Base-by-base conservation (phyloP, 306 rosid genomes). In the Prinsepia uniflora region DNA sequence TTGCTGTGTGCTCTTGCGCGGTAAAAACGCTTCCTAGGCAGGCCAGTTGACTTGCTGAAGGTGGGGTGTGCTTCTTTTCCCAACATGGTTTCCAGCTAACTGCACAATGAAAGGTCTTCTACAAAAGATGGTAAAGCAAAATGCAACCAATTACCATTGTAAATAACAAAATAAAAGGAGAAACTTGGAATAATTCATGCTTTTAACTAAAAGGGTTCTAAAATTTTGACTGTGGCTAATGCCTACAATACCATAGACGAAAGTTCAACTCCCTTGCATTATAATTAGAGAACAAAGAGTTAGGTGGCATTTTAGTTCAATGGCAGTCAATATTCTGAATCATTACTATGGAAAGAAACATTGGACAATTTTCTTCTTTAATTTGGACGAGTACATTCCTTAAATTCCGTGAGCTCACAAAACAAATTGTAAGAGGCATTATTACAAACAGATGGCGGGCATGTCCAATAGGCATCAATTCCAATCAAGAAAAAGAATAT, bases 1-100 rank as follows among this genome's bases (percentile, higher is more conserved):
- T 94, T 90, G 87, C 96, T 94, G 82, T 90, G 97, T 0, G 99
- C 99, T 78, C 99, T 81, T 76, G 96, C 99, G 24, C 99, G 83
- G 78, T 94, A 94, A 88, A 94, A 94, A 48, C 99, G 92, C 89
- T 94, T 94, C 14, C 97, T 88, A 41, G 96, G 99, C 75, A 94
- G 84, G 65, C 96, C 97, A 48, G 95, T 94, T 47, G 96, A 86
- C 87, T 89, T 94, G 84, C 88, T 86, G 71, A 76, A 10, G 3
- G 87, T 89, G 47, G 95, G 76, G 73, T 87, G 87, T 22, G 79
- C 79, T 71, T 77, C 80, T 10, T 79, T 76, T 67, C 76, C 94
- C 74, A 82, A 79, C 97, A 88, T 93, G 63, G 77, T 64, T 67
- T 72, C 70, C 75, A 63, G 68, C 65, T 22, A 80, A 63, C 87